These are phyloP conservation scores for Tuctoria greenei DNA, from an alignment of 176 grass and related monocot species.

Conservation along the genomic window DNA sequence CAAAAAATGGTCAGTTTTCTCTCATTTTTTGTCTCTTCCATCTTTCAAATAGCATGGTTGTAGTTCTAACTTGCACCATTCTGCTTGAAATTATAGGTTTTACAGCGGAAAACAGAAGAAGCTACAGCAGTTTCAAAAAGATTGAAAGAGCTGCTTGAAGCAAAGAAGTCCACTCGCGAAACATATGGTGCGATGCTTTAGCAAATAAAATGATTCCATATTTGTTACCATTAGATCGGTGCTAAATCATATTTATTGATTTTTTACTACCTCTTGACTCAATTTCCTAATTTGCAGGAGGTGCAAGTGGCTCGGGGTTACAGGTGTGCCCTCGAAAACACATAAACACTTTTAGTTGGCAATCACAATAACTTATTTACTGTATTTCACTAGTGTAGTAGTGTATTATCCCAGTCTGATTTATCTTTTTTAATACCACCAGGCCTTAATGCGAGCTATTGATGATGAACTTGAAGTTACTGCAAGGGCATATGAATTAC, in stretches of 20 bases:
- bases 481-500: constrained; percentile 79
- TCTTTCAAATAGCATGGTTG: background rate
- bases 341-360: background rate
- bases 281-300: constrained; percentile 35
- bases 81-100: constrained; percentile 51
- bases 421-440: constrained; percentile 27
- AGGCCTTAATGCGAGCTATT: constrained; percentile 71
- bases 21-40: background rate
- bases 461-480: constrained; percentile 92
- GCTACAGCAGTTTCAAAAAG: constrained; percentile 79
- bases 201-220: background rate
- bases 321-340: constrained; percentile 66
- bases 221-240: constrained; percentile 15
- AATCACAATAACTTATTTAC: background rate
- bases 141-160: constrained; percentile 80
- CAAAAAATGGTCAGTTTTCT: constrained; percentile 72
- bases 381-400: background rate
- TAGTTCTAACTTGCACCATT: background rate
- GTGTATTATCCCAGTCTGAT: constrained; percentile 22
- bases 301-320: constrained; percentile 54
- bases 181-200: constrained; percentile 48
- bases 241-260: background rate
- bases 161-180: constrained; percentile 85
- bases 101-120: constrained; percentile 96
- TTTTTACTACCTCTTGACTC: constrained; percentile 1